Conservation (phyloP, 768 basidiomycete genomes). For the Leccinum subgranulosum region DNA sequence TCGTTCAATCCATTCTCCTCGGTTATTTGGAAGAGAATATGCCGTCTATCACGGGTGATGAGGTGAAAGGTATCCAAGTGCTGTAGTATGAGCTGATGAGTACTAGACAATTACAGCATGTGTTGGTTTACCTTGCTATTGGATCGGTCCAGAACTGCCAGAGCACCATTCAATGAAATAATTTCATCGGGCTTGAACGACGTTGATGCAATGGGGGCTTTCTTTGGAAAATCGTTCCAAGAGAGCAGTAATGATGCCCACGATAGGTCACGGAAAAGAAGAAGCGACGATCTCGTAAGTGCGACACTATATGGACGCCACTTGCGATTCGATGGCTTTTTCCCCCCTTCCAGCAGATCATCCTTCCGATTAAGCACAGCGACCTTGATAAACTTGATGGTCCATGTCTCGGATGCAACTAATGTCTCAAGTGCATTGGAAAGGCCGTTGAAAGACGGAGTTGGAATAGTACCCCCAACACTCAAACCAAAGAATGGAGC, state of each 20-base stretch:
- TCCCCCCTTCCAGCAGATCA: constrained; percentile 72
- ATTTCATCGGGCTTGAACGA: constrained; percentile 82
- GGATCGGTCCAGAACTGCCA: constrained; percentile 78
- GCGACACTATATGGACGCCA: constrained; percentile 87
- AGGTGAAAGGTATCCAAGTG: constrained; percentile 75
- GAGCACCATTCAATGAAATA: constrained; percentile 67
- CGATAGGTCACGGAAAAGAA: constrained; percentile 78
- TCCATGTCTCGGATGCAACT: constrained; percentile 34
- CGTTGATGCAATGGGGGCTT: constrained; percentile 37
- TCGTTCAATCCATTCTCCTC: constrained; percentile 74
- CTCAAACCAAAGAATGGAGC: constrained; percentile 41
- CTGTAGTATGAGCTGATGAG: constrained; percentile 25
- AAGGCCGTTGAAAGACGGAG: constrained; percentile 29
- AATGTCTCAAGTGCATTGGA: constrained; percentile 25
- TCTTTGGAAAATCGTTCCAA: constrained; percentile 38
- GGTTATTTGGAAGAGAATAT: constrained; percentile 74
- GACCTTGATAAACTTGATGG: constrained; percentile 73
- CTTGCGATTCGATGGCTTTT: constrained; percentile 72
- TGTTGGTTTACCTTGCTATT: constrained; percentile 64
- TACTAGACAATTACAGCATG: neutral
- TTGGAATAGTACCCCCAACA: constrained; percentile 32
- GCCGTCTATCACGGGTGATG: constrained; percentile 70
- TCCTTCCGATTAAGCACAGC: constrained; percentile 82
- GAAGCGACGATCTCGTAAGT: constrained; percentile 84
- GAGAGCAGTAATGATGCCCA: constrained; percentile 49